Conservation (phyloP, 495 filamentous ascomycete species). For the Pyronema omphalodes region DNA sequence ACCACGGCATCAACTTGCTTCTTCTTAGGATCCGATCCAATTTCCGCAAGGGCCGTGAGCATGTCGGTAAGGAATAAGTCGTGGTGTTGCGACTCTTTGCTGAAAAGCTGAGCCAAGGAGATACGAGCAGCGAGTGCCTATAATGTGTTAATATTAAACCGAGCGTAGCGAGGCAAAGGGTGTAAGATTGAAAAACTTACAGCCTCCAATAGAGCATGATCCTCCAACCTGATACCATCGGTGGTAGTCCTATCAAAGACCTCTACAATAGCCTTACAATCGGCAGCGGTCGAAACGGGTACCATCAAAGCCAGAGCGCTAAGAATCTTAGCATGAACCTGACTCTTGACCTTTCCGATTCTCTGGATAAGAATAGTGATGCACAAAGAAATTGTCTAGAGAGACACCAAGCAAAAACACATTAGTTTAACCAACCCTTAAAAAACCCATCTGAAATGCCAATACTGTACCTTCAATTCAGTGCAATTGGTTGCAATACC, state of each 20-base stretch:
- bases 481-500: constrained; percentile 60
- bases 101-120: constrained; percentile 50
- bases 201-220: constrained; percentile 38
- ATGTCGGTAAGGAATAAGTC: constrained; percentile 65
- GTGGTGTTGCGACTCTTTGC: constrained; percentile 48
- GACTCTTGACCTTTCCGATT: constrained; percentile 56
- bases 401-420: not conserved
- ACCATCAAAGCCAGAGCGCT: constrained; percentile 63
- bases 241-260: constrained; percentile 56
- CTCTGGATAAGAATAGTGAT: constrained; percentile 92
- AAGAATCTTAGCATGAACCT: constrained; percentile 67
- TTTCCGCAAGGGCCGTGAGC: constrained; percentile 72
- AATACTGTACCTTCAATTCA: constrained; percentile 43
- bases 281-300: constrained; percentile 48
- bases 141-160: not conserved
- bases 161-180: not conserved
- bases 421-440: not conserved
- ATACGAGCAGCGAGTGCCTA: constrained; percentile 58
- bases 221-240: constrained; percentile 48
- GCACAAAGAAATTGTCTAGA: constrained; percentile 64
- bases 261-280: constrained; percentile 71
- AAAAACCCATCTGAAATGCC: constrained; percentile 4
- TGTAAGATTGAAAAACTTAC: constrained; percentile 34
- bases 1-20: constrained; percentile 29
- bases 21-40: constrained; percentile 46